Evolutionary conservation across 306 rosid genomes (phyloP).

Genomic region (Vigna trinervia): DNA sequence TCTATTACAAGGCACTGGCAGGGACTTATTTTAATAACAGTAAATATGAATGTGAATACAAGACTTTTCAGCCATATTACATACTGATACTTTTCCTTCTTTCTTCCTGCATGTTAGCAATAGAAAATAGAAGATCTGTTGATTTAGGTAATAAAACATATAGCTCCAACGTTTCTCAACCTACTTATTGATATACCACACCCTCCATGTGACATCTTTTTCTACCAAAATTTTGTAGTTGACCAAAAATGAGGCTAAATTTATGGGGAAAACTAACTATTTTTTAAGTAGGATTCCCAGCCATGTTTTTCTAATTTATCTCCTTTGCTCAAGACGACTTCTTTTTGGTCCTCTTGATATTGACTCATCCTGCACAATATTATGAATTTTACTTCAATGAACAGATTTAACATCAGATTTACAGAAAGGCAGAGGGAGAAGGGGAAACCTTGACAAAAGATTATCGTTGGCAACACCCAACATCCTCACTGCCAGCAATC

Average conservation of each 20-base stretch:
- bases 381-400: background rate
- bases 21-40: background rate
- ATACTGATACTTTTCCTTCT: background rate
- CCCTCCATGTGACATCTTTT: background rate
- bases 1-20: background rate
- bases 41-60: background rate
- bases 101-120: constrained; percentile 15
- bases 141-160: background rate
- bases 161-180: constrained; percentile 18
- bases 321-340: constrained; percentile 68
- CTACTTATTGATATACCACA: constrained; percentile 18
- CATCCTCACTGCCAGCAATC: constrained; percentile 69
- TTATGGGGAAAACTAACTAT: constrained; percentile 30
- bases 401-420: constrained; percentile 2
- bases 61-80: constrained; percentile 13
- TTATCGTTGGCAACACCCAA: constrained; percentile 54
- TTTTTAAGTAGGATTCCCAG: constrained; percentile 65
- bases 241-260: constrained; percentile 37
- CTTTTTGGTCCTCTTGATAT: constrained; percentile 72
- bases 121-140: background rate
- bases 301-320: constrained; percentile 69
- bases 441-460: constrained; percentile 63
- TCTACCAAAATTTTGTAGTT: constrained; percentile 32
- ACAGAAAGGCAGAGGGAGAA: constrained; percentile 14
- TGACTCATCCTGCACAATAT: constrained; percentile 69